phyloP scores from a whole-genome alignment of 2,329 filamentous ascomycete genomes.

The Fusarium cyanostomum region DNA sequence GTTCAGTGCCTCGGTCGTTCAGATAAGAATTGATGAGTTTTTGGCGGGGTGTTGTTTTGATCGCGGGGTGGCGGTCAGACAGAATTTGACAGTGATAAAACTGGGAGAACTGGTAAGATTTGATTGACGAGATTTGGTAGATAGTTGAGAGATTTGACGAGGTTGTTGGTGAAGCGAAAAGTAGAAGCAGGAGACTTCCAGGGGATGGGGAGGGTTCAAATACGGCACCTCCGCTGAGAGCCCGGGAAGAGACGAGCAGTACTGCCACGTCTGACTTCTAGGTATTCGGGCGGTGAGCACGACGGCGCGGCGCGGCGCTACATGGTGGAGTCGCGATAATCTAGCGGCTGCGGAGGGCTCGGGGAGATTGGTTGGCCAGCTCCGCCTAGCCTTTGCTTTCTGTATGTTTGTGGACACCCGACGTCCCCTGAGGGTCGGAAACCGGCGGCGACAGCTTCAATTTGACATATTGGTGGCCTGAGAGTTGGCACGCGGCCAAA shows the following conservation, averaged over 20 bases:
- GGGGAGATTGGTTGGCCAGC: conserved; percentile 30
- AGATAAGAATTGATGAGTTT: conserved; percentile 33
- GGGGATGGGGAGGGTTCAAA: conserved; percentile 36
- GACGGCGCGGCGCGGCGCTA: conserved; percentile 33
- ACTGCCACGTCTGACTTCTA: conserved; percentile 20
- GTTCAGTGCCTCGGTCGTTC: conserved; percentile 60
- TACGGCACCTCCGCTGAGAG: conserved; percentile 20
- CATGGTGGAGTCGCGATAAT: conserved; percentile 41
- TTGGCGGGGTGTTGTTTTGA: conserved; percentile 34
- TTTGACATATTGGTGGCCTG: background rate
- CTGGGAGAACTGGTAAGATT: conserved; percentile 14
- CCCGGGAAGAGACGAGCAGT: background rate
- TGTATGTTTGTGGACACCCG: conserved; percentile 34
- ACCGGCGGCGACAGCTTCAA: conserved; percentile 7
- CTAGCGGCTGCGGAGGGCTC: conserved; percentile 34
- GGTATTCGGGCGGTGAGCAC: conserved; percentile 35
- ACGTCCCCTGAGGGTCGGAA: background rate
- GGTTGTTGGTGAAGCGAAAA: conserved; percentile 27
- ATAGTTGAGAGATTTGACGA: conserved; percentile 17
- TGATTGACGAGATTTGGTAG: conserved; percentile 5
- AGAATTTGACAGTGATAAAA: conserved; percentile 20
- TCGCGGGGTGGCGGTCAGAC: conserved; percentile 40
- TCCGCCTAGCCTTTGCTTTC: conserved; percentile 11
- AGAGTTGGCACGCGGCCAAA: background rate
- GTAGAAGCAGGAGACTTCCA: conserved; percentile 11